These are phyloP conservation scores for Petunia axillaris DNA, from an alignment of 257 asterid species.

Conservation along the genomic window DNA sequence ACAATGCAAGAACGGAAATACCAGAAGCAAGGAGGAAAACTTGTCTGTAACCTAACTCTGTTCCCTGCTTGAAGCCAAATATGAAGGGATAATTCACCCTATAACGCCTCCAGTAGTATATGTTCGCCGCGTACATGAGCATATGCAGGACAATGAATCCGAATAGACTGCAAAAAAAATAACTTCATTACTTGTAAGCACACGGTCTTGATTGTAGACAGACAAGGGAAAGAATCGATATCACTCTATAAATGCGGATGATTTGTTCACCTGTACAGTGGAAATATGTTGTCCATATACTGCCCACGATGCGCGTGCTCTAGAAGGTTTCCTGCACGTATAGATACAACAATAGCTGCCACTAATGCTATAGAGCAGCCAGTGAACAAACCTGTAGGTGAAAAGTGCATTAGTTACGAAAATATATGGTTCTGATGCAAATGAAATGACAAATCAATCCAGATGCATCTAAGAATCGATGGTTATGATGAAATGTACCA, in stretches of 20 bases:
- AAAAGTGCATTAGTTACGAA: slow-evolving; percentile 10
- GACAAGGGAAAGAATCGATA: slow-evolving; percentile 1
- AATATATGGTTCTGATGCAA: not conserved
- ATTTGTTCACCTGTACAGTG: slow-evolving; percentile 69
- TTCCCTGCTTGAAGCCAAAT: slow-evolving; percentile 70
- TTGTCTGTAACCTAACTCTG: slow-evolving; percentile 72
- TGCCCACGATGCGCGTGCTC: slow-evolving; percentile 38
- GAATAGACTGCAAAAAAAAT: slow-evolving; percentile 53
- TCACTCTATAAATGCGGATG: not conserved
- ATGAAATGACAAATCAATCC: not conserved
- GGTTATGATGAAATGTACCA: too few relatives aligned
- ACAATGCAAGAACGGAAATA: slow-evolving; percentile 62
- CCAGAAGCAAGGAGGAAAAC: slow-evolving; percentile 78
- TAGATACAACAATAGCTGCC: slow-evolving; percentile 43
- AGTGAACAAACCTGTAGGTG: slow-evolving; percentile 59
- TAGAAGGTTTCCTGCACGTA: slow-evolving; percentile 61
- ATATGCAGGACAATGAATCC: slow-evolving; percentile 74
- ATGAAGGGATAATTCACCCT: slow-evolving; percentile 80
- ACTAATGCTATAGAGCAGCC: slow-evolving; percentile 77
- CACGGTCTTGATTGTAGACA: not conserved
- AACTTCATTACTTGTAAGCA: slow-evolving; percentile 4
- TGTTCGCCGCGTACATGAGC: slow-evolving; percentile 63
- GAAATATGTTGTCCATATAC: slow-evolving; percentile 77
- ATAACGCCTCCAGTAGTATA: slow-evolving; percentile 71
- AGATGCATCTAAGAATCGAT: not conserved